Base-by-base conservation (phyloP, 139 green algal species). In the Coelastrella sp. region DNA sequence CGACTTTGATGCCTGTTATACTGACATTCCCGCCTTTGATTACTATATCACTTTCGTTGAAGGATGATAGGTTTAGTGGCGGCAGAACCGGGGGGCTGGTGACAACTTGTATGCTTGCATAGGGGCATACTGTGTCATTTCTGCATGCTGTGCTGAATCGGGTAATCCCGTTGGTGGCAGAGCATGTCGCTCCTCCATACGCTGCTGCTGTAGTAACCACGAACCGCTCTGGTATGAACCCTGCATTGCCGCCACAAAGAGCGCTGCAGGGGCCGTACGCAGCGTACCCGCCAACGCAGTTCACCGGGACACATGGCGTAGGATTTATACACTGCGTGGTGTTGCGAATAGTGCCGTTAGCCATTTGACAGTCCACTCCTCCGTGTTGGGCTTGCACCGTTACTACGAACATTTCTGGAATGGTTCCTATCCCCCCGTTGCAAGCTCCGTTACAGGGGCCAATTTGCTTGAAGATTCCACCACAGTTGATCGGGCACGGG, bases 1-100 rank as follows among this genome's bases (percentile, higher is more conserved):
- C 80, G 8, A 86, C 59, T 58, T 73, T 73, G 59, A 86, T 74
- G 3, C 80, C 80, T 22, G 80, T 73, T 8, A 86, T 86, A 2
- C 20, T 75, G 58, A 86, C 80, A 0, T 80, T 80, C 5, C 66
- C 83, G 17, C 83, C 83, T 56, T 88, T 88, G 54, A 80, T 88
- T 4, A 65, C 83, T 56, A 80, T 57, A 3, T 66, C 66, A 71
- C 4, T 78, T 54, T 88, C 23, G 47, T 88, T 78, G 20, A 88
- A 54, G 7, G 5, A 56, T 19, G 61, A 71, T 13, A 88, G 17
- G 20, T 80, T 80, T 1, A 88, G 59, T 20, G 68, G 66, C 14
- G 83, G 83, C 65, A 78, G 32, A 22, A 80, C 83, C 32, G 66
- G 83, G 17, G 68, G 66, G 13, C 83, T 88, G 54, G 79, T 56